phyloP scores from a whole-genome alignment of 108 stramenopile species.

The Conticribra guillardii region DNA sequence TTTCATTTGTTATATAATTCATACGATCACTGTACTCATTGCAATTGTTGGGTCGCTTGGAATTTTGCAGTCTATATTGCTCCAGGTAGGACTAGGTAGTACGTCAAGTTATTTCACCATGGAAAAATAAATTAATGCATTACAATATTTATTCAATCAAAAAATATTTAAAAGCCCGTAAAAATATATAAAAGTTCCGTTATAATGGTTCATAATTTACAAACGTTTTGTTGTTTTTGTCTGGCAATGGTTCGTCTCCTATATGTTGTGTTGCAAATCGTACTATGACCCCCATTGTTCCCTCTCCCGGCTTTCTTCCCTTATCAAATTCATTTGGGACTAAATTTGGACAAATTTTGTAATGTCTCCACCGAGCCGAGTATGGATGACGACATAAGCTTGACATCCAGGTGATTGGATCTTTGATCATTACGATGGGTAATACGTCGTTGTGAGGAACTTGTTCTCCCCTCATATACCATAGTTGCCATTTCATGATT shows the following conservation, averaged over 20 bases:
- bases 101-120: too few species aligned
- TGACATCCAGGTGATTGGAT: slow-evolving; percentile 88
- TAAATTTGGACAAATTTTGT: slow-evolving; percentile 36
- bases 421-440: slow-evolving; percentile 83
- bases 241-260: slow-evolving; percentile 28
- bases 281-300: slow-evolving; percentile 12
- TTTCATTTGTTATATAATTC: too few species aligned
- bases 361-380: slow-evolving; percentile 62
- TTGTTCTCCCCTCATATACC: slow-evolving; percentile 1
- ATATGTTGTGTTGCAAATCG: slow-evolving; percentile 42
- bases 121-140: too few species aligned
- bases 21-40: too few species aligned
- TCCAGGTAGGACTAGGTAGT: too few species aligned
- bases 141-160: too few species aligned
- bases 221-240: slow-evolving; percentile 33
- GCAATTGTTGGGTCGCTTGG: too few species aligned
- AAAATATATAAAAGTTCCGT: too few species aligned
- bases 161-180: too few species aligned
- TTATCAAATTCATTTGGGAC: slow-evolving; percentile 57
- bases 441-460: slow-evolving; percentile 46
- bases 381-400: slow-evolving; percentile 84
- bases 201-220: slow-evolving; percentile 60
- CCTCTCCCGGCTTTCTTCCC: slow-evolving; percentile 16
- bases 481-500: slow-evolving; percentile 45
- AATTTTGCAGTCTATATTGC: too few species aligned